Evolutionary conservation across 140 eudicot species (phyloP).

Genomic region (Erigeron philadelphicus): DNA sequence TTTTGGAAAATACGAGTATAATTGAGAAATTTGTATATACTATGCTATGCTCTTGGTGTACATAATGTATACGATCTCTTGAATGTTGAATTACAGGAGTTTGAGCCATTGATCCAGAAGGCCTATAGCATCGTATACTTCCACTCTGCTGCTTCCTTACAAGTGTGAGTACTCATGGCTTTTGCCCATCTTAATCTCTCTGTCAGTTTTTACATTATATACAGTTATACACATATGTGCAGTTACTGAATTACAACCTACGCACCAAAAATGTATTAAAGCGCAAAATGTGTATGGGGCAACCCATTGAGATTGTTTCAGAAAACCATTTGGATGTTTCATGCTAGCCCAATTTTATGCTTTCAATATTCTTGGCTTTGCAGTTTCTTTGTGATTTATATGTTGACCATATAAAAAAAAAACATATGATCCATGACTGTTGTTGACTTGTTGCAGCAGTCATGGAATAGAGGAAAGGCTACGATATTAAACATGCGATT

Average conservation of each 20-base stretch:
- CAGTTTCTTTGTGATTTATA: not conserved
- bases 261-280: not conserved
- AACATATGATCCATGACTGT: not conserved
- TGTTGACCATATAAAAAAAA: not conserved
- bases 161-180: slow-evolving; percentile 48
- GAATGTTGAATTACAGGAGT: slow-evolving; percentile 59
- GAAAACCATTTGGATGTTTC: not conserved
- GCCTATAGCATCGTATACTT: slow-evolving; percentile 85
- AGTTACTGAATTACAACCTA: not conserved
- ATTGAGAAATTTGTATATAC: not conserved
- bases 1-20: too few relatives aligned
- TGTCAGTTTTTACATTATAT: not conserved
- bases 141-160: slow-evolving; percentile 96
- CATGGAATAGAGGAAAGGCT: too few relatives aligned
- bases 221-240: not conserved
- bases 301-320: not conserved
- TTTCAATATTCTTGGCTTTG: not conserved
- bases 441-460: too few relatives aligned
- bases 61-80: not conserved
- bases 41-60: not conserved
- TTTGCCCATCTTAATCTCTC: not conserved
- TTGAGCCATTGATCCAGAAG: slow-evolving; percentile 91
- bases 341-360: not conserved
- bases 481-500: too few relatives aligned
- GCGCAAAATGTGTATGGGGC: not conserved